A percentile compares a stretch with the other conserved stretches of the same genome.
Evolutionary conservation across 2,329 filamentous ascomycete genomes (phyloP).

Genomic region (Xylaria sp.): DNA sequence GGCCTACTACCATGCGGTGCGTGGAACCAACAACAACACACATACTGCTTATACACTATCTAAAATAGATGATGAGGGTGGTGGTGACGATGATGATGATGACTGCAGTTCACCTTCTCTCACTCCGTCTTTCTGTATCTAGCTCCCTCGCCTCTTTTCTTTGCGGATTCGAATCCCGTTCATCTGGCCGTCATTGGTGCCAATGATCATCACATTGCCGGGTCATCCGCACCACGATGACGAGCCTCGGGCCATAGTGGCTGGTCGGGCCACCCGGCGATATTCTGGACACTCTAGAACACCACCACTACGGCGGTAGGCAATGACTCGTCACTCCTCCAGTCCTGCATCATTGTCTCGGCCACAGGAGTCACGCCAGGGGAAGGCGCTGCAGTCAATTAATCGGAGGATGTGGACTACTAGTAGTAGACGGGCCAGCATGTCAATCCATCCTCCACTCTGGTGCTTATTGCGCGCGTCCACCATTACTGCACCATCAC

Average conservation of each 20-base stretch:
- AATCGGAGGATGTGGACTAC: conserved; percentile 17
- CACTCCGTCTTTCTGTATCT: no score
- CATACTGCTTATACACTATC: no score
- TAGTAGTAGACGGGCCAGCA: conserved; percentile 14
- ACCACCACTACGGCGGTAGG: conserved; percentile 14
- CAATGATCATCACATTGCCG: conserved; percentile 34
- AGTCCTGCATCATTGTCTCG: conserved; percentile 34
- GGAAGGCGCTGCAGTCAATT: conserved; percentile 24
- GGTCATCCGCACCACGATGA: conserved; percentile 33
- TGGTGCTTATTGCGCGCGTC: conserved; percentile 30
- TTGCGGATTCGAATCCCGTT: conserved; percentile 2
- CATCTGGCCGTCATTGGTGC: conserved; percentile 13
- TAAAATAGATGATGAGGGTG: not conserved
- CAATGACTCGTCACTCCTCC: conserved; percentile 38
- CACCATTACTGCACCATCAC: conserved; percentile 27
- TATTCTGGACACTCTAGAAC: not conserved
- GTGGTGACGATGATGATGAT: not conserved
- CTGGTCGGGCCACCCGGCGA: conserved; percentile 31
- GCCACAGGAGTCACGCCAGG: conserved; percentile 26
- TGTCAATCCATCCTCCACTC: conserved; percentile 30
- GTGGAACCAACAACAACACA: no score
- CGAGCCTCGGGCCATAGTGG: conserved; percentile 26
- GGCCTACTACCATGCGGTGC: no score
- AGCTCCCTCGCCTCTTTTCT: not conserved
- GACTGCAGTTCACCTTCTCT: not conserved